Evolutionary conservation across 2,329 filamentous ascomycete species (phyloP), one percentile per base, ranked within the genome.

Genomic region (Tolypocladium ophioglossoides): DNA sequence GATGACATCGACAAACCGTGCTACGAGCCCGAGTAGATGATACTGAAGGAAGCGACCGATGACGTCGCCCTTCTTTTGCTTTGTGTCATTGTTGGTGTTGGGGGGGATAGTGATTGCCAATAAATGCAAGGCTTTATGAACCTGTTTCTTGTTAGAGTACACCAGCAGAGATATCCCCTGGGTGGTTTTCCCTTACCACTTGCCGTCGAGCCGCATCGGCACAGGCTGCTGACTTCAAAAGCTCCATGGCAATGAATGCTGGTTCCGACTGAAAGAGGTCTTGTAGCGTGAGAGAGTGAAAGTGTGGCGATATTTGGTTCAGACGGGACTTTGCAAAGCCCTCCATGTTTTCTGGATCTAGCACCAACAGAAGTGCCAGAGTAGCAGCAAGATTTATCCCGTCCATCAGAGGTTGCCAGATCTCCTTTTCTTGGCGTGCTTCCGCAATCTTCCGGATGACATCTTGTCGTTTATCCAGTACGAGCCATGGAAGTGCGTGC

Each of bases 11-110:
- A 89, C 89, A 59, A 97, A 84, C 38, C 86, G 81, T 8, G 89
- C 85, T 70, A 96, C 91, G 53, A 97, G 83, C 7, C 91, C 92
- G 8, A 99, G 79, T 37, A 95, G 84, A 66, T 96, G 86, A 34
- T 82, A 80, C 58, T 95, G 85, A 44, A 97, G 80, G 65, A 96
- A 97, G 0, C 80, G 75, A 1, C 84, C 85, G 27, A 95, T 75
- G 1, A 81, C 71, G 56, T 86, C 82, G 2, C 67, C 67, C 55
- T 76, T 78, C 59, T 77, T 80, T 48, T 70, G 72, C 53, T 77
- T 73, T 1, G 66, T 55, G 54, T 76, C 72, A 57, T 73, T 71
- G 51, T 63, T 73, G 16, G 68, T 66, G 16, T 63, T 63, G 16
- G 76, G 61, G 16, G 76, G 61, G 22, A 75, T 67, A 60, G 73